These are phyloP conservation scores for Gossypium gossypioides DNA, from an alignment of 441 rosid species.

Conservation along the genomic window DNA sequence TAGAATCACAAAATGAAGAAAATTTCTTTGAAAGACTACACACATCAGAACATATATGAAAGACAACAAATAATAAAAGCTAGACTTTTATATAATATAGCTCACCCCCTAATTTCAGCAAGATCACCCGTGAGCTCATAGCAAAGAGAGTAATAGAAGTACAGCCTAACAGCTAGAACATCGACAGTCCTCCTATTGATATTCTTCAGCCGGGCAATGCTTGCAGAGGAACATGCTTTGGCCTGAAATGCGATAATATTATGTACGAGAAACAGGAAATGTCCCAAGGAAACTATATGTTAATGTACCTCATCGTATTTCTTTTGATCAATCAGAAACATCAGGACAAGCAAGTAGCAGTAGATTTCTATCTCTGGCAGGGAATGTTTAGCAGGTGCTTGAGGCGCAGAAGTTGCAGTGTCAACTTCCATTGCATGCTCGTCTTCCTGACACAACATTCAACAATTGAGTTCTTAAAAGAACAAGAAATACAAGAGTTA, in stretches of 20 bases:
- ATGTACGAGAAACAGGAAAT: not conserved
- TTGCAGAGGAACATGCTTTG: slow-evolving; percentile 55
- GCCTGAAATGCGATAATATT: slow-evolving; percentile 27
- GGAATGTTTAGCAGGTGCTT: slow-evolving; percentile 35
- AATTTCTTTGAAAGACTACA: not conserved
- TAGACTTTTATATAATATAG: not conserved
- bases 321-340: slow-evolving; percentile 63
- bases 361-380: slow-evolving; percentile 57
- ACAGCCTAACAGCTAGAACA: slow-evolving; percentile 60
- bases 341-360: slow-evolving; percentile 52
- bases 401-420: slow-evolving; percentile 38
- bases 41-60: not conserved
- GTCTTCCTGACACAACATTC: slow-evolving; percentile 36
- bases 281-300: not conserved
- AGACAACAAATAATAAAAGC: not conserved
- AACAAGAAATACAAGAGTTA: not conserved
- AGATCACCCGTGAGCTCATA: slow-evolving; percentile 61
- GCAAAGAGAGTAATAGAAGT: slow-evolving; percentile 60
- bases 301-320: slow-evolving; percentile 42
- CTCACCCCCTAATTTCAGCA: slow-evolving; percentile 64
- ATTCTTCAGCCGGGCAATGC: slow-evolving; percentile 47
- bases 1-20: not conserved
- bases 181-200: slow-evolving; percentile 64
- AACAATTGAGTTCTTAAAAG: not conserved
- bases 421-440: slow-evolving; percentile 69